Evolutionary conservation across 2,329 filamentous ascomycete species (phyloP).

Genomic region (Blumeria hordei): DNA sequence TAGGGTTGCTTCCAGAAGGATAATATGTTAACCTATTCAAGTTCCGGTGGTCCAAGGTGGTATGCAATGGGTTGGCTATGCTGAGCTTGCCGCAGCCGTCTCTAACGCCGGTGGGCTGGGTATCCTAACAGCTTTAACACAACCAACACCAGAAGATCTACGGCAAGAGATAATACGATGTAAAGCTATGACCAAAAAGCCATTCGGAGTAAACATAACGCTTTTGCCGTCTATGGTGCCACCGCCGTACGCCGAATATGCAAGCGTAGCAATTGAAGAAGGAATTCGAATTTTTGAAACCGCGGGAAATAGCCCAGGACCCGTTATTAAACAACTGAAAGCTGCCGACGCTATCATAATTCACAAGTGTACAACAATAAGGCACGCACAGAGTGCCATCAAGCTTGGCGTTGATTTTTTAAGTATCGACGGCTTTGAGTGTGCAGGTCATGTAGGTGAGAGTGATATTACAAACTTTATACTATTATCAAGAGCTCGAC

Average conservation of each 20-base stretch:
- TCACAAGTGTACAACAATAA: constrained; percentile 94
- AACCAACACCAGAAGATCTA: constrained; percentile 74
- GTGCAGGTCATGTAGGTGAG: constrained; percentile 72
- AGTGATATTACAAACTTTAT: constrained; percentile 78
- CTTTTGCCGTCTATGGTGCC: constrained; percentile 74
- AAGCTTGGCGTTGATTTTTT: constrained; percentile 94
- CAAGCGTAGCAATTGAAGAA: constrained; percentile 80
- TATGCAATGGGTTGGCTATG: constrained; percentile 71
- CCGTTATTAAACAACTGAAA: constrained; percentile 77
- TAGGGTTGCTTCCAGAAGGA: background rate
- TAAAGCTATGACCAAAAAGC: constrained; percentile 50
- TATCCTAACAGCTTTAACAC: constrained; percentile 71
- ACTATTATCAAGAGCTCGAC: constrained; percentile 61
- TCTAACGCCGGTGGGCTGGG: constrained; percentile 65
- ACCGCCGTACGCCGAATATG: constrained; percentile 80
- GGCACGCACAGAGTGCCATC: constrained; percentile 72
- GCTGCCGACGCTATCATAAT: constrained; percentile 53
- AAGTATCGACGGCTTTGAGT: constrained; percentile 94
- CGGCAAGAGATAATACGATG: constrained; percentile 82
- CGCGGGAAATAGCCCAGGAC: constrained; percentile 71
- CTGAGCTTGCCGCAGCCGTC: constrained; percentile 52
- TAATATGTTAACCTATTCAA: constrained; percentile 14
- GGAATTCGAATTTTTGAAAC: constrained; percentile 82
- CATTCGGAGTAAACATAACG: constrained; percentile 88
- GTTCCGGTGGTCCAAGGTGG: constrained; percentile 68